phyloP scores from a whole-genome alignment of 371 early-diverging fungal genomes.

The Mucor irregularis region DNA sequence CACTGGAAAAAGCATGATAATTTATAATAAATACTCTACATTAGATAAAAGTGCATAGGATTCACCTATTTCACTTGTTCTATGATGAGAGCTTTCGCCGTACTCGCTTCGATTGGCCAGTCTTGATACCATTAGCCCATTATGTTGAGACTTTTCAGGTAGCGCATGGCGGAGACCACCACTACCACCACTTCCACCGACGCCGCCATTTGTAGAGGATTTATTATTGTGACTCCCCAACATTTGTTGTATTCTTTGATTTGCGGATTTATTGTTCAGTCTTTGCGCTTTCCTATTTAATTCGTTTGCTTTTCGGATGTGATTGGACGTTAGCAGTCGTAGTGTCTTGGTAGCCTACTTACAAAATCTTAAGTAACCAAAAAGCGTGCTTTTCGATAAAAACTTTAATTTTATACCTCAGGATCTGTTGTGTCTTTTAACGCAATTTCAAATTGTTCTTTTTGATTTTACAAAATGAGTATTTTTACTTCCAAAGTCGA shows the following conservation, averaged over 20 bases:
- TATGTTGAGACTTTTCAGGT: slow-evolving; percentile 1
- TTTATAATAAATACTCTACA: background rate
- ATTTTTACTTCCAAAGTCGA: too few relatives aligned
- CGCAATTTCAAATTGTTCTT: slow-evolving; percentile 25
- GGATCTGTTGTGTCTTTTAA: slow-evolving; percentile 18
- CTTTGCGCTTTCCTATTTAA: slow-evolving; percentile 18
- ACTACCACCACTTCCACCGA: too few relatives aligned
- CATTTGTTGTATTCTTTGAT: slow-evolving; percentile 10
- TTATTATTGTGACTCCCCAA: background rate
- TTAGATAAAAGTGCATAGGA: slow-evolving; percentile 28
- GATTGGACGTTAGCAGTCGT: slow-evolving; percentile 16
- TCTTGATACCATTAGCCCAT: slow-evolving; percentile 9
- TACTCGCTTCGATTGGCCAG: slow-evolving; percentile 7
- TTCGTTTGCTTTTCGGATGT: slow-evolving; percentile 19
- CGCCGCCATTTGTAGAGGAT: too few relatives aligned
- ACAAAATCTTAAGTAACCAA: too few relatives aligned
- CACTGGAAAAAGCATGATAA: background rate
- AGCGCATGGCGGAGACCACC: slow-evolving; percentile 15
- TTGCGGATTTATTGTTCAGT: slow-evolving; percentile 4
- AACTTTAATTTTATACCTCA: slow-evolving; percentile 7
- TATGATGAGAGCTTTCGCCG: slow-evolving; percentile 4
- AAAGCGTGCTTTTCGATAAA: background rate
- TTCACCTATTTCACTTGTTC: slow-evolving; percentile 14
- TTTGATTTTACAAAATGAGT: background rate
- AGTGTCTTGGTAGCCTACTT: slow-evolving; percentile 21